These are phyloP conservation scores for Trametopsis cervina DNA, from an alignment of 768 basidiomycete genomes.

Conservation along the genomic window DNA sequence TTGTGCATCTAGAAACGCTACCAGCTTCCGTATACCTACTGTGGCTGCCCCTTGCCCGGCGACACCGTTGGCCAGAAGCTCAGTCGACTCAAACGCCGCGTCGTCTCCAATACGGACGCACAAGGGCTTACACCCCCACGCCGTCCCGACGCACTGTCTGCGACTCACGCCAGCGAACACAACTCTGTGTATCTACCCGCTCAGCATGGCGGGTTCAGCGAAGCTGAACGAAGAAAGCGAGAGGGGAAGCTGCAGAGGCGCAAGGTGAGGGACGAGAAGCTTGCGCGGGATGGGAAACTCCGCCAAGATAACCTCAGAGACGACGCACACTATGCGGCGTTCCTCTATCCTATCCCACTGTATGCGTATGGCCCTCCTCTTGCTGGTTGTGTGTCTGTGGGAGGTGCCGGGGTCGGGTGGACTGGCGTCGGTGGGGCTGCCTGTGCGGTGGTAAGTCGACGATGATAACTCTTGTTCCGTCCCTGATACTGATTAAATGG, in stretches of 20 bases:
- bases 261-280: constrained; percentile 21
- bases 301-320: constrained; percentile 3
- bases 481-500: not conserved
- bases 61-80: constrained; percentile 39
- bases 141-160: constrained; percentile 33
- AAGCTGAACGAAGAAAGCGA: constrained; percentile 19
- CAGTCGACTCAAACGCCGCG: constrained; percentile 22
- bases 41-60: constrained; percentile 50
- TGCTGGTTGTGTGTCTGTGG: constrained; percentile 4
- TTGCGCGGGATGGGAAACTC: constrained; percentile 19
- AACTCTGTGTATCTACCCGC: constrained; percentile 25
- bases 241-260: constrained; percentile 22
- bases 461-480: not conserved
- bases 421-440: not conserved
- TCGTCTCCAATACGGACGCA: not conserved
- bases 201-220: constrained; percentile 1
- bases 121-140: constrained; percentile 23
- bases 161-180: constrained; percentile 53
- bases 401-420: not conserved
- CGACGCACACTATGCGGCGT: constrained; percentile 25
- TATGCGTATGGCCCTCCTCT: constrained; percentile 12
- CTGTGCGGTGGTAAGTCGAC: constrained; percentile 6
- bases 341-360: constrained; percentile 34
- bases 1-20: constrained; percentile 33
- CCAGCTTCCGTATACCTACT: constrained; percentile 46